Evolutionary conservation across 306 rosid genomes (phyloP).

Genomic region (Glycyrrhiza uralensis): DNA sequence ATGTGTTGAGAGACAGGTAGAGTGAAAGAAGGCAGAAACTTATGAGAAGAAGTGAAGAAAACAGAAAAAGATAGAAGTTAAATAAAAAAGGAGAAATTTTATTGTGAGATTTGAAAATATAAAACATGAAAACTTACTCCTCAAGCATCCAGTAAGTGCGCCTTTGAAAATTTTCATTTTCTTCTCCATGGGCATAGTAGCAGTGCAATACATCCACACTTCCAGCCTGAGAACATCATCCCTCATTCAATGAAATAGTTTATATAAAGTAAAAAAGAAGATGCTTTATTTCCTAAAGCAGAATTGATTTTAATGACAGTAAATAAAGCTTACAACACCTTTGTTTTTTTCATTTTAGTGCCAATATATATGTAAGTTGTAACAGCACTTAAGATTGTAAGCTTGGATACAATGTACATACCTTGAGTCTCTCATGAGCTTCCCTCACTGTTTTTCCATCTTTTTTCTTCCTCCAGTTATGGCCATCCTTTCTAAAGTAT

Average conservation of each 20-base stretch:
- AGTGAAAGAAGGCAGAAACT: neutral
- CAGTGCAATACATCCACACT: conserved; percentile 81
- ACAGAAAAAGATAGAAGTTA: too few species aligned
- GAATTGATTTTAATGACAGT: neutral
- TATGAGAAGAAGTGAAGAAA: too few species aligned
- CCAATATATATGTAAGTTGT: neutral
- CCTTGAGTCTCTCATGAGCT: conserved; percentile 96
- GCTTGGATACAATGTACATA: conserved; percentile 21
- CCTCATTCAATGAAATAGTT: conserved; percentile 11
- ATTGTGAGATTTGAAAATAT: neutral
- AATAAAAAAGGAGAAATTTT: neutral
- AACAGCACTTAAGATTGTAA: neutral
- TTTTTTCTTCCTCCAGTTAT: conserved; percentile 95
- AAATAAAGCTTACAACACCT: conserved; percentile 1
- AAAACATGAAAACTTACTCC: conserved; percentile 56
- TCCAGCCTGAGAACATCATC: conserved; percentile 55
- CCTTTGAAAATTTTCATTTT: conserved; percentile 72
- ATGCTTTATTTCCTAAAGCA: conserved; percentile 12
- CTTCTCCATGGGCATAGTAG: conserved; percentile 93
- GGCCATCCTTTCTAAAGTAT: conserved; percentile 92
- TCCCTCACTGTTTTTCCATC: conserved; percentile 90
- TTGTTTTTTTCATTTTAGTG: neutral
- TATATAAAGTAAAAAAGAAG: neutral
- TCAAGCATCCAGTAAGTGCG: conserved; percentile 96
- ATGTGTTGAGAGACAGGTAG: neutral